Percentiles rank a stretch among this genome's conserved stretches.
phyloP scores from a whole-genome alignment of 495 filamentous ascomycete species.

The Aspergillus wentii region DNA sequence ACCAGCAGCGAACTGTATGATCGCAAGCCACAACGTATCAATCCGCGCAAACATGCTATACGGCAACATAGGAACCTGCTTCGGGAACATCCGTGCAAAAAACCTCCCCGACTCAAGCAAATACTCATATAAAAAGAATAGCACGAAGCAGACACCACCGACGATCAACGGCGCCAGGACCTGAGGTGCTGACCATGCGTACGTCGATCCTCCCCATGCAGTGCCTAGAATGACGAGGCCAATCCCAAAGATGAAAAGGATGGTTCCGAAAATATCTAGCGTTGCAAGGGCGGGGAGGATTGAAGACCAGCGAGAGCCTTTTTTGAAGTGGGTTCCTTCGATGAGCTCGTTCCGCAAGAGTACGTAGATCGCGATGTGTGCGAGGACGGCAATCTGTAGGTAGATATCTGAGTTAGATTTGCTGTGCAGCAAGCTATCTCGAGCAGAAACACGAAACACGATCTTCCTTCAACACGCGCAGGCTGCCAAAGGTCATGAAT shows the following conservation, averaged over 20 bases:
- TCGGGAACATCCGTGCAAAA: slow-evolving; percentile 37
- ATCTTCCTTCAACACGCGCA: too few relatives aligned
- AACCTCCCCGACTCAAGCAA: slow-evolving; percentile 43
- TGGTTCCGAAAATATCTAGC: slow-evolving; percentile 49
- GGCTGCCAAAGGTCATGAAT: too few relatives aligned
- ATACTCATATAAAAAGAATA: slow-evolving; percentile 52
- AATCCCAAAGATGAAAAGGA: slow-evolving; percentile 55
- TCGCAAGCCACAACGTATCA: slow-evolving; percentile 49
- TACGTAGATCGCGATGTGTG: slow-evolving; percentile 23
- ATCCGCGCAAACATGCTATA: slow-evolving; percentile 42
- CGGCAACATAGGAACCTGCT: slow-evolving; percentile 52
- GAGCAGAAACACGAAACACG: too few relatives aligned
- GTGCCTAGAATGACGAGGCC: slow-evolving; percentile 53
- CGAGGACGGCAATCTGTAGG: slow-evolving; percentile 21
- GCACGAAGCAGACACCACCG: slow-evolving; percentile 38
- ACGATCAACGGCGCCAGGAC: slow-evolving; percentile 49
- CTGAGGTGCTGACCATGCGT: slow-evolving; percentile 45
- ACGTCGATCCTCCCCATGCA: slow-evolving; percentile 54
- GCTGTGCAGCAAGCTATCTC: too few relatives aligned
- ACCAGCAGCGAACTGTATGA: slow-evolving; percentile 49
- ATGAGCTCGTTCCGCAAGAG: slow-evolving; percentile 30
- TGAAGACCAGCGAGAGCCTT: slow-evolving; percentile 11
- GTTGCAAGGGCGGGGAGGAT: slow-evolving; percentile 37
- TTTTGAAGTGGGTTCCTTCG: slow-evolving; percentile 18
- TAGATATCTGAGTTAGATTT: too few relatives aligned